phyloP scores from a whole-genome alignment of 805 yeast species.

The Cyberlindnera xishuangbannaensis region DNA sequence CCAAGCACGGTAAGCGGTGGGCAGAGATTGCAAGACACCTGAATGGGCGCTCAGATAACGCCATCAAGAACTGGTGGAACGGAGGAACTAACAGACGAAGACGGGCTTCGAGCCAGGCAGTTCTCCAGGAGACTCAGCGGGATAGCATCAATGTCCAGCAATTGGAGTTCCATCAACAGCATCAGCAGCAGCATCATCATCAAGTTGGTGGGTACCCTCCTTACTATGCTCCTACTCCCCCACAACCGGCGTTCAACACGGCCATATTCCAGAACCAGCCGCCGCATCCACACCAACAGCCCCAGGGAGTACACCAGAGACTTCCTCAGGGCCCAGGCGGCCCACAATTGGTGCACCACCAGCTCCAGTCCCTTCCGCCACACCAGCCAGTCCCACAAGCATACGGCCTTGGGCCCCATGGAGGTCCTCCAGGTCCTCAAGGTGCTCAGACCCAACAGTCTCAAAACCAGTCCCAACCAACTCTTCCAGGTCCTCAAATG shows the following conservation, averaged over 20 bases:
- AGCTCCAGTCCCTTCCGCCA: slow-evolving; percentile 7
- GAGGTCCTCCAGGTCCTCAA: too few species aligned
- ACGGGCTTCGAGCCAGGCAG: slow-evolving; percentile 35
- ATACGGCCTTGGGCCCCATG: too few species aligned
- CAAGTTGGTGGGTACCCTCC: slow-evolving; percentile 3
- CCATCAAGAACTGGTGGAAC: slow-evolving; percentile 95
- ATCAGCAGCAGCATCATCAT: slow-evolving; percentile 2
- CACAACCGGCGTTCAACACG: slow-evolving; percentile 17
- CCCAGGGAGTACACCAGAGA: slow-evolving; percentile 10
- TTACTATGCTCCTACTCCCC: slow-evolving; percentile 1
- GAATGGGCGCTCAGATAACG: slow-evolving; percentile 84
- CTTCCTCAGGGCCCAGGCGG: too few species aligned
- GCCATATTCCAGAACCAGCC: slow-evolving; percentile 15
- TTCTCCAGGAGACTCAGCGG: slow-evolving; percentile 12
- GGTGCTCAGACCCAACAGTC: too few species aligned
- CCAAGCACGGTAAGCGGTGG: slow-evolving; percentile 82
- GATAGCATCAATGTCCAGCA: too few species aligned
- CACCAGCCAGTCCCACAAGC: slow-evolving; percentile 6
- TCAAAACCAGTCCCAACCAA: slow-evolving; percentile 4
- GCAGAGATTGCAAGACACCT: slow-evolving; percentile 88
- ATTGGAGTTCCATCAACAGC: background rate
- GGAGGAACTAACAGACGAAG: slow-evolving; percentile 86
- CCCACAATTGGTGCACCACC: slow-evolving; percentile 1
- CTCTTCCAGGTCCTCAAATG: slow-evolving; percentile 10
- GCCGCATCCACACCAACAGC: slow-evolving; percentile 10